Percentiles rank a stretch among this genome's conserved stretches.
These are phyloP conservation scores for Metschnikowia shivogae DNA, from an alignment of 805 yeast genomes.

Conservation along the genomic window DNA sequence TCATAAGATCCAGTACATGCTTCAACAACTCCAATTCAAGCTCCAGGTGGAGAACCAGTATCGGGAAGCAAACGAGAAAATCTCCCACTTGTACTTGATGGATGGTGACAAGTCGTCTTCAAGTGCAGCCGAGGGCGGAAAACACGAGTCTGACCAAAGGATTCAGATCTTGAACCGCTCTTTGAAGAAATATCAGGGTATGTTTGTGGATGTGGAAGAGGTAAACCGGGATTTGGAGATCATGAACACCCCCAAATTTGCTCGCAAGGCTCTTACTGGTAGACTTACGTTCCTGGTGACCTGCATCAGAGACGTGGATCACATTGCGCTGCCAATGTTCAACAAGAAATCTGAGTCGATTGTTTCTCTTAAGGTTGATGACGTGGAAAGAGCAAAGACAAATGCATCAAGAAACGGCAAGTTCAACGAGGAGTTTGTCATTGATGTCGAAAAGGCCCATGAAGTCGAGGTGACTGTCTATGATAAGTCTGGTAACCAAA, in stretches of 20 bases:
- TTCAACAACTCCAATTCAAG: slow-evolving; percentile 91
- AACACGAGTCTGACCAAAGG: slow-evolving; percentile 77
- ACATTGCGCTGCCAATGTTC: slow-evolving; percentile 78
- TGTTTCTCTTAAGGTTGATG: slow-evolving; percentile 81
- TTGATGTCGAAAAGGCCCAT: slow-evolving; percentile 84
- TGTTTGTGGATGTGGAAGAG: slow-evolving; percentile 72
- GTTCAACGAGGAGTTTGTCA: slow-evolving; percentile 78
- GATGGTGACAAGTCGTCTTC: slow-evolving; percentile 88
- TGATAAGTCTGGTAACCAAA: slow-evolving; percentile 65
- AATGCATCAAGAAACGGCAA: slow-evolving; percentile 70
- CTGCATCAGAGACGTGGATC: slow-evolving; percentile 86
- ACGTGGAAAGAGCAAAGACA: slow-evolving; percentile 74
- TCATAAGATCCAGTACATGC: slow-evolving; percentile 91
- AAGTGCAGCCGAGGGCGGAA: slow-evolving; percentile 86
- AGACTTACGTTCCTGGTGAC: slow-evolving; percentile 66
- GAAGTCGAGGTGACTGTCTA: slow-evolving; percentile 86
- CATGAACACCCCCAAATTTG: slow-evolving; percentile 64
- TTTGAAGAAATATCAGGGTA: slow-evolving; percentile 81
- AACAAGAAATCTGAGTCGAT: slow-evolving; percentile 75
- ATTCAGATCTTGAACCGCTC: slow-evolving; percentile 80
- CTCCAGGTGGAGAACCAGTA: slow-evolving; percentile 92
- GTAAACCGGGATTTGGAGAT: slow-evolving; percentile 62
- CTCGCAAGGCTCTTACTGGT: slow-evolving; percentile 84
- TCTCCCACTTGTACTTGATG: slow-evolving; percentile 76
- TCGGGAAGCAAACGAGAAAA: slow-evolving; percentile 86